Evolutionary conservation across 2,329 filamentous ascomycete species (phyloP).

Genomic region (Phaeosphaeriaceae sp.): DNA sequence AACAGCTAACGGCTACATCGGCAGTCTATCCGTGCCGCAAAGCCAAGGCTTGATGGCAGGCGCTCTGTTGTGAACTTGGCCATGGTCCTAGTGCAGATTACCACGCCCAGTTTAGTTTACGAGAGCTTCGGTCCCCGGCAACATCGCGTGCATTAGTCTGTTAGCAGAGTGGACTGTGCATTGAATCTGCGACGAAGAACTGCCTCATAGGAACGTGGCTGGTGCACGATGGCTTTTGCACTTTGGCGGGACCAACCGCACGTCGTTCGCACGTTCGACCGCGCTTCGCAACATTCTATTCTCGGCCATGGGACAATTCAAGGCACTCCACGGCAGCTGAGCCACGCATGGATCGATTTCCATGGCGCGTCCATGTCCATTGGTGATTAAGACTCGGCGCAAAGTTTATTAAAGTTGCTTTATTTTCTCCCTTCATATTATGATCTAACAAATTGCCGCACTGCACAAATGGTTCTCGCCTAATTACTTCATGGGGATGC

Average conservation of each 20-base stretch:
- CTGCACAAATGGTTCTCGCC: not conserved
- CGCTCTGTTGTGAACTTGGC: not conserved
- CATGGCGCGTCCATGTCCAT: not conserved
- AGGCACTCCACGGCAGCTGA: not conserved
- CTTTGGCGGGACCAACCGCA: slow-evolving; percentile 4
- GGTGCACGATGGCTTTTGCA: not conserved
- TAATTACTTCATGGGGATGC: not conserved
- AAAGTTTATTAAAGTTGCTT: not conserved
- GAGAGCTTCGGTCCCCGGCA: not conserved
- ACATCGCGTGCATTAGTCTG: not conserved
- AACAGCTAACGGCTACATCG: too few relatives aligned
- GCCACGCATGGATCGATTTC: not conserved
- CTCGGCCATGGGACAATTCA: slow-evolving; percentile 1
- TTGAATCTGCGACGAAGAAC: not conserved
- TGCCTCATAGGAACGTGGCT: not conserved
- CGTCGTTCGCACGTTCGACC: not conserved
- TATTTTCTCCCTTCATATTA: not conserved
- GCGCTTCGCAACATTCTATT: slow-evolving; percentile 2
- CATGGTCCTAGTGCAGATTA: not conserved
- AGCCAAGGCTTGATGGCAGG: too few relatives aligned
- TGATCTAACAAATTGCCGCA: not conserved
- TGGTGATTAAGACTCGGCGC: not conserved
- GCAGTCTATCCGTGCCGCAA: too few relatives aligned
- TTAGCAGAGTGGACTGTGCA: too few relatives aligned
- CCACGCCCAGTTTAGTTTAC: not conserved